phyloP scores from a whole-genome alignment of 1,284 basidiomycete genomes.

The Schizophyllum amplum region DNA sequence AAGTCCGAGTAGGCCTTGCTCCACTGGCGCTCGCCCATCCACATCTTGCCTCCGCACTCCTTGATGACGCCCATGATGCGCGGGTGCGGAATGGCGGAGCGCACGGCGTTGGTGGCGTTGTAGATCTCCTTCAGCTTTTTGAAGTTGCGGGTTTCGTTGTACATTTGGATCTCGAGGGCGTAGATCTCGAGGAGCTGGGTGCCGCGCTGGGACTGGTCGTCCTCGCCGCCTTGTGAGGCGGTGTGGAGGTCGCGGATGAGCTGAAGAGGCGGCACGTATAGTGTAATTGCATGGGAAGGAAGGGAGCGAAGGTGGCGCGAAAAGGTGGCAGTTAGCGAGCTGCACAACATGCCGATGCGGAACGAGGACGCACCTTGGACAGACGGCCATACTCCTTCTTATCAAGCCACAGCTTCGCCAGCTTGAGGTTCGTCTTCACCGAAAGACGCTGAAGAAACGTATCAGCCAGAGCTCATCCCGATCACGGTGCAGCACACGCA shows the following conservation, averaged over 20 bases:
- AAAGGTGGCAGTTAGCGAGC: too few species aligned
- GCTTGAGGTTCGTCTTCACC: constrained; percentile 93
- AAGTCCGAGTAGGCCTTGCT: constrained; percentile 95
- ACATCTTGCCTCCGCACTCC: constrained; percentile 99
- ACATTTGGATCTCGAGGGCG: constrained; percentile 99
- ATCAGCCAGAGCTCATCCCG: constrained; percentile 1
- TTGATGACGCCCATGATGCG: constrained; percentile 98
- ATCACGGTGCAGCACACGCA: constrained; percentile 23
- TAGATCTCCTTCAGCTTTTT: constrained; percentile 99
- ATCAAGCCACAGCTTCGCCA: constrained; percentile 96
- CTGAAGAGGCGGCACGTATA: constrained; percentile 53
- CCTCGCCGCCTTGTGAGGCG: constrained; percentile 52
- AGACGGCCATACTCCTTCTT: constrained; percentile 86
- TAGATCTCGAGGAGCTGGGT: constrained; percentile 97
- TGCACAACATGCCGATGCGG: too few species aligned
- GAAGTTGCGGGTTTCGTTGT: constrained; percentile 91
- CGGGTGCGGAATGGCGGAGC: constrained; percentile 96
- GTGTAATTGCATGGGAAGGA: background rate
- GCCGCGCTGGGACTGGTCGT: constrained; percentile 80
- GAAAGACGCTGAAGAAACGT: constrained; percentile 64
- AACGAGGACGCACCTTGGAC: constrained; percentile 62
- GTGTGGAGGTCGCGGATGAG: constrained; percentile 66
- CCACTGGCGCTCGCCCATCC: constrained; percentile 99
- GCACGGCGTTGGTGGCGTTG: constrained; percentile 87
- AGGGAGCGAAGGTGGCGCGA: background rate